Evolutionary conservation across 192 early-diverging fungal genomes (phyloP).

Genomic region (Umbelopsis ramanniana): DNA sequence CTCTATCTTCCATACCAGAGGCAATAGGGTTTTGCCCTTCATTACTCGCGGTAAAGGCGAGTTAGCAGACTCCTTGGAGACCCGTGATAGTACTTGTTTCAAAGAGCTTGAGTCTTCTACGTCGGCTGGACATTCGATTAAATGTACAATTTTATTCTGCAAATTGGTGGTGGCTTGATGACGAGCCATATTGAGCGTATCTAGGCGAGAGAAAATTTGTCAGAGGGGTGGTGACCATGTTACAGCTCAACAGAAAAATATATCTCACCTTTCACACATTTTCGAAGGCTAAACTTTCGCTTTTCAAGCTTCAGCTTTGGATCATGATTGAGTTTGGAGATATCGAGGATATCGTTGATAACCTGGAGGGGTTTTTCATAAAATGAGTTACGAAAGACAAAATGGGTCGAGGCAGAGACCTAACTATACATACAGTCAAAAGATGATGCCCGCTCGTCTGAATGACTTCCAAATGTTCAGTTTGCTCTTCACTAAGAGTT

Average conservation of each 20-base stretch:
- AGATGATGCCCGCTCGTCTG: constrained; percentile 61
- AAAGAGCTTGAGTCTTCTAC: constrained; percentile 35
- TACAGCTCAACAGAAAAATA: not conserved
- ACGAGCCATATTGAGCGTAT: constrained; percentile 46
- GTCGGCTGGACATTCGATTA: constrained; percentile 39
- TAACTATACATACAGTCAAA: constrained; percentile 49
- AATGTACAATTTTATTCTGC: constrained; percentile 36
- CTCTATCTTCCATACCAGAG: constrained; percentile 56
- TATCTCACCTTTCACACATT: constrained; percentile 58
- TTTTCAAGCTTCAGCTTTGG: constrained; percentile 55
- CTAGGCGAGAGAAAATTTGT: not conserved
- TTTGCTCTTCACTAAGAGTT: constrained; percentile 52
- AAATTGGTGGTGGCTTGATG: constrained; percentile 42
- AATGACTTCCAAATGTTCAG: constrained; percentile 55
- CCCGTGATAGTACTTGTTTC: constrained; percentile 23
- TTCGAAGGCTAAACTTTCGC: constrained; percentile 51
- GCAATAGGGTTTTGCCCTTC: constrained; percentile 41
- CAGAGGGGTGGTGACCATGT: not conserved
- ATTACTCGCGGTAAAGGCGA: constrained; percentile 16
- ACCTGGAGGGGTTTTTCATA: constrained; percentile 35
- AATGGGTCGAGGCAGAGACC: not conserved
- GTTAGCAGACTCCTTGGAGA: constrained; percentile 14
- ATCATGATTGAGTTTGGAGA: constrained; percentile 59
- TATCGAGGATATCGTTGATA: constrained; percentile 60
- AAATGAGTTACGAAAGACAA: not conserved